These are phyloP conservation scores for Mycosphaerelloides madeirae DNA, from an alignment of 2,329 filamentous ascomycete species.

Conservation along the genomic window DNA sequence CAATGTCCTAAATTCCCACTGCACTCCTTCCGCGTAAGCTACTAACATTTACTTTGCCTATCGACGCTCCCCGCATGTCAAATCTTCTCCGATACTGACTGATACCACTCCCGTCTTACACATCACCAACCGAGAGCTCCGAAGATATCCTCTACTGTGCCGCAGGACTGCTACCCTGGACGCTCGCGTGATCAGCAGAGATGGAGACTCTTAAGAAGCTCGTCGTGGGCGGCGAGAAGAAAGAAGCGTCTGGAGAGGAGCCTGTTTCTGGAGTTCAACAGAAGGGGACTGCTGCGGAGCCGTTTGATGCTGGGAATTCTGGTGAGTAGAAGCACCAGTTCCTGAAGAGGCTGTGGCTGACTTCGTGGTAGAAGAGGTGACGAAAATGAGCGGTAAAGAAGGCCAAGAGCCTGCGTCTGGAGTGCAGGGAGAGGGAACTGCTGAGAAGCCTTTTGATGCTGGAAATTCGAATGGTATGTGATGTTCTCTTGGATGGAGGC, in stretches of 20 bases:
- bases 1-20: too few relatives aligned
- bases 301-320: slow-evolving; percentile 75
- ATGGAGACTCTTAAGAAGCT: slow-evolving; percentile 62
- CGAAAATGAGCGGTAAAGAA: background rate
- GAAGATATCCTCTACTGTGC: too few relatives aligned
- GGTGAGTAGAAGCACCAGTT: too few relatives aligned
- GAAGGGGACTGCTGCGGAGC: slow-evolving; percentile 62
- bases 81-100: too few relatives aligned
- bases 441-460: slow-evolving; percentile 70
- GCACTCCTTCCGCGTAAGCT: too few relatives aligned
- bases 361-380: too few relatives aligned
- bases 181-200: background rate
- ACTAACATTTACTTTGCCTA: too few relatives aligned
- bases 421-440: slow-evolving; percentile 59
- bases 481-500: background rate
- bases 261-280: slow-evolving; percentile 68
- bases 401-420: slow-evolving; percentile 66
- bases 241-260: slow-evolving; percentile 44
- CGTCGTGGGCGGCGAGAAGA: slow-evolving; percentile 27
- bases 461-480: slow-evolving; percentile 62
- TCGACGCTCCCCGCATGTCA: too few relatives aligned
- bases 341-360: too few relatives aligned
- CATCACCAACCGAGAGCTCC: too few relatives aligned
- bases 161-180: too few relatives aligned
- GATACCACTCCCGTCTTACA: too few relatives aligned